These are phyloP conservation scores for Aspergillus luchuensis DNA, from an alignment of 2,329 filamentous ascomycete genomes.

Conservation along the genomic window DNA sequence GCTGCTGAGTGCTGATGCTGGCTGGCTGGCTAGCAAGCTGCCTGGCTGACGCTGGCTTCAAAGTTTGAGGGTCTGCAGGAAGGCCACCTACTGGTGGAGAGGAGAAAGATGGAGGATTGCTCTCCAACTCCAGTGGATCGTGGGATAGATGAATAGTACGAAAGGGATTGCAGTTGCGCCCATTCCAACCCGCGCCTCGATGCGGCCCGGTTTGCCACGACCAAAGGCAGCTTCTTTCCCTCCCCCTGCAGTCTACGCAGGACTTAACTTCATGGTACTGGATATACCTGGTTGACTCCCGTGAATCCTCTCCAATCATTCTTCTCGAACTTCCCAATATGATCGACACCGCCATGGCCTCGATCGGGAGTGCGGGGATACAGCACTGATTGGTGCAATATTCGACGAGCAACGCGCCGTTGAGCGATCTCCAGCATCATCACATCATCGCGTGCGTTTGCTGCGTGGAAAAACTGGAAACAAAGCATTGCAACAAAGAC, in stretches of 20 bases:
- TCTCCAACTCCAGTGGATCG: no score
- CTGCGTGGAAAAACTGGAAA: not conserved
- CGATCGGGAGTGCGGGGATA: conserved; percentile 27
- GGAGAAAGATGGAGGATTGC: no score
- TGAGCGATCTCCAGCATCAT: not conserved
- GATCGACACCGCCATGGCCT: conserved; percentile 33
- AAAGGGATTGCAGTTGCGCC: not conserved
- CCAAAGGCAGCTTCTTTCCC: conserved; percentile 1
- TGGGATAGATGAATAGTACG: not conserved
- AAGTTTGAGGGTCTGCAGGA: conserved; percentile 2
- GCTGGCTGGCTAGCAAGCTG: not conserved
- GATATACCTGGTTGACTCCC: no score
- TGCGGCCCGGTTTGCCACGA: conserved; percentile 10
- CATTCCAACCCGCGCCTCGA: conserved; percentile 4
- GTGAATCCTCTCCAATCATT: no score
- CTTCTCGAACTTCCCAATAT: not conserved
- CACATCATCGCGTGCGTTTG: not conserved
- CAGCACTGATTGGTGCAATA: conserved; percentile 31
- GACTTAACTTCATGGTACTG: no score
- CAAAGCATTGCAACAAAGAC: not conserved
- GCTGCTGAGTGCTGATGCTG: not conserved
- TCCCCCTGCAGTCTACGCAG: no score
- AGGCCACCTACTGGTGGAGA: not conserved
- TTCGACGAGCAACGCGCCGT: conserved; percentile 25
- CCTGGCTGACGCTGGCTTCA: no score